Conservation (phyloP, 106 monocot species). For the Acorus gramineus region DNA sequence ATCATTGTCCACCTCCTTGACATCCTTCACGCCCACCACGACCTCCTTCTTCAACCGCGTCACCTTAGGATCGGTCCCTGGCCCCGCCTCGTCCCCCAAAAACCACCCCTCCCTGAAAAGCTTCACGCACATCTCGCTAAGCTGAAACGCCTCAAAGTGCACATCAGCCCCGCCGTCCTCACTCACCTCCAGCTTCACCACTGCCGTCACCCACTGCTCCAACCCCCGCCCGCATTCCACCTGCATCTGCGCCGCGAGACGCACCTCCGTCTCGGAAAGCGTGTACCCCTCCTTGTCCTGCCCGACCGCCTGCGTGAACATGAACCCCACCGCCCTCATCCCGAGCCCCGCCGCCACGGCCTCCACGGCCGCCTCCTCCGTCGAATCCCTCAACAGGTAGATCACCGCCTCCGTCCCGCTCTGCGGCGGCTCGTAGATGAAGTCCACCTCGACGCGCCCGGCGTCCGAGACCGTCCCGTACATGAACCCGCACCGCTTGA, state of each 20-base stretch:
- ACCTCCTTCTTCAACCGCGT: constrained; percentile 91
- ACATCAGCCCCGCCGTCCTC: constrained; percentile 79
- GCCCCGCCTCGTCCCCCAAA: constrained; percentile 36
- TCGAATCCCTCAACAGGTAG: constrained; percentile 43
- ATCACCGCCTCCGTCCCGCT: constrained; percentile 57
- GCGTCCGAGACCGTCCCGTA: constrained; percentile 50
- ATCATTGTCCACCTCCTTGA: constrained; percentile 86
- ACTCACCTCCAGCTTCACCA: constrained; percentile 79
- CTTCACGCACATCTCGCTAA: constrained; percentile 79
- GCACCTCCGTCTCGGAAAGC: constrained; percentile 65
- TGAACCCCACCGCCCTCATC: constrained; percentile 74
- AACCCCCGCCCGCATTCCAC: constrained; percentile 63
- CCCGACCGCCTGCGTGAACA: constrained; percentile 84
- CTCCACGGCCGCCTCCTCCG: constrained; percentile 73
- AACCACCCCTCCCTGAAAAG: constrained; percentile 82
- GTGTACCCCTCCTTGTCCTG: constrained; percentile 65
- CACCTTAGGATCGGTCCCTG: constrained; percentile 61
- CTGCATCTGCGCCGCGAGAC: constrained; percentile 74
- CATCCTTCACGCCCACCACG: constrained; percentile 70
- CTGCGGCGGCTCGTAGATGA: constrained; percentile 98
- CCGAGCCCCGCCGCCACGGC: constrained; percentile 81
- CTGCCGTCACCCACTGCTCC: constrained; percentile 86
- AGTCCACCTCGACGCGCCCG: constrained; percentile 46
- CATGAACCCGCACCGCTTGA: constrained; percentile 89
- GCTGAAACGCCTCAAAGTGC: constrained; percentile 98